A percentile compares a stretch with the other conserved stretches of the same genome.
Evolutionary conservation across 2,329 filamentous ascomycete species (phyloP).

Genomic region (Alternaria ventricosa): DNA sequence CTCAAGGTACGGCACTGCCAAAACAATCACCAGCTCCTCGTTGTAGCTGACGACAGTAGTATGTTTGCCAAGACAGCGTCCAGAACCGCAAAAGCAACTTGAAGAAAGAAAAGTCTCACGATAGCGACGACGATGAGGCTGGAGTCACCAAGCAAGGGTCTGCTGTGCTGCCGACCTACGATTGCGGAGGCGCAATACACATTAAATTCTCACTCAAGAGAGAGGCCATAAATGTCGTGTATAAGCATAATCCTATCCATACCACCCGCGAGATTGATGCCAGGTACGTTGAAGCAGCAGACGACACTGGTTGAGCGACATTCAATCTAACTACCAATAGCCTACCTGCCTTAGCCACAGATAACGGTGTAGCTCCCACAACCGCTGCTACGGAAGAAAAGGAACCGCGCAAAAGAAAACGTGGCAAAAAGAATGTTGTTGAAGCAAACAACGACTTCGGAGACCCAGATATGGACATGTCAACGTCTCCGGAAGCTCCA

Average conservation of each 20-base stretch:
- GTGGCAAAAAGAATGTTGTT: conserved; percentile 23
- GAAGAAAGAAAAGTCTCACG: conserved; percentile 27
- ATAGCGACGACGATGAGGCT: conserved; percentile 12
- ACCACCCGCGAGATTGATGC: conserved; percentile 7
- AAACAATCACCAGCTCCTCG: background rate
- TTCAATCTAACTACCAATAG: background rate
- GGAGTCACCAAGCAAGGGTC: conserved; percentile 4
- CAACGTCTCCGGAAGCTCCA: conserved; percentile 26
- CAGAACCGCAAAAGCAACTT: conserved; percentile 38
- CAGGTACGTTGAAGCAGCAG: conserved; percentile 26
- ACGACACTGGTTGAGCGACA: background rate
- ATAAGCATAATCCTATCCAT: conserved; percentile 47
- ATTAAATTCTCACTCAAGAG: conserved; percentile 46
- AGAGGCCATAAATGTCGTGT: conserved; percentile 44
- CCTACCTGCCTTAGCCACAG: conserved; percentile 9
- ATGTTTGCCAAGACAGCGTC: conserved; percentile 43
- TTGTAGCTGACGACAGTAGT: conserved; percentile 9
- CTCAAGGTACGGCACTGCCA: conserved; percentile 21
- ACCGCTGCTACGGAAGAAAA: conserved; percentile 10
- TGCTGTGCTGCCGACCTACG: conserved; percentile 29
- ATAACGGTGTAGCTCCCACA: conserved; percentile 1
- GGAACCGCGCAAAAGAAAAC: conserved; percentile 25
- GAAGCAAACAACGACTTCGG: conserved; percentile 17
- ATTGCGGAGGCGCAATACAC: conserved; percentile 44
- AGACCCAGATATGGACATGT: conserved; percentile 28